Evolutionary conservation across 352 stramenopile genomes (phyloP).

Genomic region (Phytophthora vignae): DNA sequence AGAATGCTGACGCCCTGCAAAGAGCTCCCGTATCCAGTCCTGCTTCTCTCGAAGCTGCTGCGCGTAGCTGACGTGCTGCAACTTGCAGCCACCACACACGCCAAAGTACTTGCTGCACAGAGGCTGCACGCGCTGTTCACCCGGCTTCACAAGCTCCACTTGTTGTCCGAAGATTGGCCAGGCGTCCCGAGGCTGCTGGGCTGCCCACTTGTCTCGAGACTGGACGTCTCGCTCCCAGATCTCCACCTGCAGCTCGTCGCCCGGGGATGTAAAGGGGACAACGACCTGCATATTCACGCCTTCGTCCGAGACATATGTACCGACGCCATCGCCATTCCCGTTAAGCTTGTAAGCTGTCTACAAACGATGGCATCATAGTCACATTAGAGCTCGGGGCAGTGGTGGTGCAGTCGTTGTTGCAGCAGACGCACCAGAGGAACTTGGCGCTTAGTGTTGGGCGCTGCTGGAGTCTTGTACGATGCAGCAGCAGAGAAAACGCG

Average conservation of each 20-base stretch:
- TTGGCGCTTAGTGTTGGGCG: slow-evolving; percentile 19
- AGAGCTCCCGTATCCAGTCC: slow-evolving; percentile 50
- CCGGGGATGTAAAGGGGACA: slow-evolving; percentile 64
- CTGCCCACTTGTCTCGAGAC: slow-evolving; percentile 28
- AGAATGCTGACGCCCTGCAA: slow-evolving; percentile 35
- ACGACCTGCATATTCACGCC: slow-evolving; percentile 39
- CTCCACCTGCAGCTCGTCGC: slow-evolving; percentile 54
- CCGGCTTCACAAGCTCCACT: slow-evolving; percentile 35
- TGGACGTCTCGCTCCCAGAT: slow-evolving; percentile 64
- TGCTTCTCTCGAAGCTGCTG: slow-evolving; percentile 76
- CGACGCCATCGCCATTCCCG: slow-evolving; percentile 61
- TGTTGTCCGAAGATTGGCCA: slow-evolving; percentile 55
- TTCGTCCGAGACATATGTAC: slow-evolving; percentile 24
- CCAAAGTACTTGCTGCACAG: slow-evolving; percentile 70
- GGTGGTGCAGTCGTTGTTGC: neutral
- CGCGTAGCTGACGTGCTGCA: slow-evolving; percentile 69
- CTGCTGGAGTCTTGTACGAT: neutral
- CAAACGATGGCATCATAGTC: slow-evolving; percentile 9
- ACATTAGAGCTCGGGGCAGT: neutral
- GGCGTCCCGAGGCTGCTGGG: slow-evolving; percentile 11
- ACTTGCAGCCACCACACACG: slow-evolving; percentile 71
- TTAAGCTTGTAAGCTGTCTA: slow-evolving; percentile 50
- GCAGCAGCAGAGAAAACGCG: slow-evolving; percentile 2
- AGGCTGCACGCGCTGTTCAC: slow-evolving; percentile 45
- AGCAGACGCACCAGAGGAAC: slow-evolving; percentile 29